These are phyloP conservation scores for Penstemon davidsonii DNA, from an alignment of 257 asterid species.

Conservation along the genomic window DNA sequence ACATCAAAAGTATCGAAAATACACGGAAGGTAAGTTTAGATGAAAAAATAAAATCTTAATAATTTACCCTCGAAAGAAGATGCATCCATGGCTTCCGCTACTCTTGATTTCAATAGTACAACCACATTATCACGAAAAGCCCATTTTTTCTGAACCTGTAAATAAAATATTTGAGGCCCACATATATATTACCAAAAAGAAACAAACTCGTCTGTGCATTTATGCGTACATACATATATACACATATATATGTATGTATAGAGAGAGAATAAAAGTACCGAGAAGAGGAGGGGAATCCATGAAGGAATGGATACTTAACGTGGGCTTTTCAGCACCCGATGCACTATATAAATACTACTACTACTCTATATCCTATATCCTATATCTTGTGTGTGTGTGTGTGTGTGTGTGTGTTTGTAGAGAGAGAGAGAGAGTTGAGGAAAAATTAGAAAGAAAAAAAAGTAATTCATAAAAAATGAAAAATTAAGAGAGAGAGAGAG, in stretches of 20 bases:
- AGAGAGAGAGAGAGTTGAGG: conserved; percentile 37
- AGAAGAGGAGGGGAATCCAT: not conserved
- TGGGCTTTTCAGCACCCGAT: conserved; percentile 5
- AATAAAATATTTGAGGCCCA: not conserved
- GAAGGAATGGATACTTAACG: conserved; percentile 8
- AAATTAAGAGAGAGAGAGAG: conserved; percentile 11
- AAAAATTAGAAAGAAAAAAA: conserved; percentile 26
- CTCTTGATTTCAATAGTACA: conserved; percentile 9
- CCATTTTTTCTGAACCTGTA: conserved; percentile 17
- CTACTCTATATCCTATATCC: not conserved
- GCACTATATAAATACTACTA: conserved; percentile 11
- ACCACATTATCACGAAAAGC: conserved; percentile 17
- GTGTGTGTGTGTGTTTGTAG: not conserved
- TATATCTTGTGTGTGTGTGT: not conserved
- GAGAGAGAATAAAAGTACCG: conserved; percentile 12
- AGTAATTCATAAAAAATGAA: not conserved
- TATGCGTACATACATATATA: not conserved
- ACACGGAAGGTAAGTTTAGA: conserved; percentile 9
- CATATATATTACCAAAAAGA: conserved; percentile 16
- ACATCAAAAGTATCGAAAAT: conserved; percentile 28
- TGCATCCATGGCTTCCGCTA: conserved; percentile 35
- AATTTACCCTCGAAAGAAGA: conserved; percentile 50
- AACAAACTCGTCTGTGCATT: conserved; percentile 15
- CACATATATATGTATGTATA: not conserved
- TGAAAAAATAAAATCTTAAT: conserved; percentile 13